phyloP scores from a whole-genome alignment of 2,329 filamentous ascomycete genomes.

The Ascochyta pisi region DNA sequence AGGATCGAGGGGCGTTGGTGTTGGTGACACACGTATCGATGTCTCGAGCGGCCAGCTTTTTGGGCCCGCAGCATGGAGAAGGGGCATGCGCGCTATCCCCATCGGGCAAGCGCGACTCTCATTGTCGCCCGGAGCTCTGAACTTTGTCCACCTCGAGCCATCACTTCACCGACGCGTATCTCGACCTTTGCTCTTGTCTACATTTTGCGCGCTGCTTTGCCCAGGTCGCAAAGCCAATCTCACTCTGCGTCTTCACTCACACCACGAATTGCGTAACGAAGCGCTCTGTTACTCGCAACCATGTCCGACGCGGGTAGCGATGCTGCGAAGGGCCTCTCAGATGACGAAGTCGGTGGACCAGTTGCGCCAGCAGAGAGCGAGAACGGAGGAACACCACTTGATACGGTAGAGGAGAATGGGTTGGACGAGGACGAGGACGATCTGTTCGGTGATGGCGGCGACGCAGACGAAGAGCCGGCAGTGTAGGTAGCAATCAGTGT shows the following conservation, averaged over 20 bases:
- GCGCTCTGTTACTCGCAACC: conserved; percentile 15
- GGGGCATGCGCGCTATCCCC: conserved; percentile 36
- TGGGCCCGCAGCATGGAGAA: conserved; percentile 40
- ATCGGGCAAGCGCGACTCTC: conserved; percentile 28
- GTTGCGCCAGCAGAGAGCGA: conserved; percentile 41
- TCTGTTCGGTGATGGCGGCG: conserved; percentile 55
- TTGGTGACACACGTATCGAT: conserved; percentile 37
- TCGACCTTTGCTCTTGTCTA: background rate
- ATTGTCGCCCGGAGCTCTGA: conserved; percentile 25
- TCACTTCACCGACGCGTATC: conserved; percentile 18
- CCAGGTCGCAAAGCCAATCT: conserved; percentile 1
- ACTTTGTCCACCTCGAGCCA: conserved; percentile 29
- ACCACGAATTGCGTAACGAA: conserved; percentile 7
- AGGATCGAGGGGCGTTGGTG: conserved; percentile 27
- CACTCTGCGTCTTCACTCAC: background rate
- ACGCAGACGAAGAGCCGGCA: conserved; percentile 40
- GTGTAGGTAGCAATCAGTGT: conserved; percentile 33
- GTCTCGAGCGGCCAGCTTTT: conserved; percentile 36
- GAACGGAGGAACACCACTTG: conserved; percentile 36
- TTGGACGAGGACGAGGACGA: conserved; percentile 50
- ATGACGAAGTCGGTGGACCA: conserved; percentile 44
- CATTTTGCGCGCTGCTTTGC: background rate
- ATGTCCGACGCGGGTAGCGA: conserved; percentile 47
- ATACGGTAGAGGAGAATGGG: conserved; percentile 42
- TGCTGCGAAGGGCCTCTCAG: conserved; percentile 33